Percentiles rank a stretch among this genome's conserved stretches.
Evolutionary conservation across 140 eudicot genomes (phyloP).

Genomic region (Ambrosia hybrid): DNA sequence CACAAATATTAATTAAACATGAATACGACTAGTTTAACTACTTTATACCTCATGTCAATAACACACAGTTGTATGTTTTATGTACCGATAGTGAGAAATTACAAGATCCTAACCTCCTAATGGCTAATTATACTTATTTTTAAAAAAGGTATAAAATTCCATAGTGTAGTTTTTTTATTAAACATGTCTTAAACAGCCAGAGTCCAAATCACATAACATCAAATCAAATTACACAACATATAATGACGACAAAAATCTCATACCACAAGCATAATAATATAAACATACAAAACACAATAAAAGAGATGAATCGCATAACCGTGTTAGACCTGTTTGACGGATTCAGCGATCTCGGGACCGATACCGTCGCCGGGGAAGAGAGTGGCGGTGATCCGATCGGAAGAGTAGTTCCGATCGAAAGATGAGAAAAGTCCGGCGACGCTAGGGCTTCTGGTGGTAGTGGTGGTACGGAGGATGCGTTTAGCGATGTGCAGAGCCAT

Average conservation of each 20-base stretch:
- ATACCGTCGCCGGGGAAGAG: slow-evolving; percentile 98
- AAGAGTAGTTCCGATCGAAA: slow-evolving; percentile 44
- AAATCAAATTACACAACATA: background rate
- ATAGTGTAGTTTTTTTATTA: too few relatives aligned
- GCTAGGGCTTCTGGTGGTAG: slow-evolving; percentile 31
- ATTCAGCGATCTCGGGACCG: slow-evolving; percentile 97
- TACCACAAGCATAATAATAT: background rate
- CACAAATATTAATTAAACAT: too few relatives aligned
- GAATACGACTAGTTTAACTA: too few relatives aligned
- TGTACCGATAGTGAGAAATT: too few relatives aligned
- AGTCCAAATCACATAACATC: too few relatives aligned
- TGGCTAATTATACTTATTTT: too few relatives aligned
- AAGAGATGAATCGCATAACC: background rate
- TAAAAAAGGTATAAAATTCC: too few relatives aligned
- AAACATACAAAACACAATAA: slow-evolving; percentile 3
- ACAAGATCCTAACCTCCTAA: too few relatives aligned
- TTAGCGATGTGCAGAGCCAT: slow-evolving; percentile 81
- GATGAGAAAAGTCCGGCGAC: slow-evolving; percentile 24
- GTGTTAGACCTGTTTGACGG: slow-evolving; percentile 73
- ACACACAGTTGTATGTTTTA: too few relatives aligned
- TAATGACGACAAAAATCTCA: background rate
- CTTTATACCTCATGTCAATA: too few relatives aligned
- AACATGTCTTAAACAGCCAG: too few relatives aligned
- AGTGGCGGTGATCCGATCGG: slow-evolving; percentile 74
- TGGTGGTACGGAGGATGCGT: slow-evolving; percentile 56